Evolutionary conservation across 176 grass and related monocot species (phyloP).

Genomic region (Dactylis glomerata): DNA sequence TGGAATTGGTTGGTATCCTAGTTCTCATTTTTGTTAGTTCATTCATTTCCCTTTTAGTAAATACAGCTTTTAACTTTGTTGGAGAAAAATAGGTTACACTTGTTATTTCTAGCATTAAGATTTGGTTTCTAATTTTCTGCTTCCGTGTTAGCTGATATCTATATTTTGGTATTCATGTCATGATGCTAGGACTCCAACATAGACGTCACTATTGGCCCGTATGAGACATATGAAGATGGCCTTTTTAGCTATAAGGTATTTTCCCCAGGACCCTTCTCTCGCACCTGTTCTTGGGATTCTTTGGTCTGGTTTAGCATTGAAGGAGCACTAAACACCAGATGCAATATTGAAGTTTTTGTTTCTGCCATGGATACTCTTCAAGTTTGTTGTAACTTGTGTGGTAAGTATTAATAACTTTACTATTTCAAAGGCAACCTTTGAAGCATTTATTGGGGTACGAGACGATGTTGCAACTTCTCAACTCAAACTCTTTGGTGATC

Average conservation of each 20-base stretch:
- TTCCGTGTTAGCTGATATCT: constrained; percentile 17
- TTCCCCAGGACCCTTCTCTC: neutral
- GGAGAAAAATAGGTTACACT: neutral
- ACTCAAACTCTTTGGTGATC: constrained; percentile 85
- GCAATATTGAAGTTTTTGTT: neutral
- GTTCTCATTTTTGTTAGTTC: constrained; percentile 19
- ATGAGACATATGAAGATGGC: constrained; percentile 97
- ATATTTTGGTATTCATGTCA: constrained; percentile 13
- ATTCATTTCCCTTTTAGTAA: neutral
- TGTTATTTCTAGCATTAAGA: neutral
- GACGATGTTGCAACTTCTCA: constrained; percentile 80
- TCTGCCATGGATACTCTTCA: neutral
- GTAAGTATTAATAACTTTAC: constrained; percentile 21
- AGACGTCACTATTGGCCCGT: constrained; percentile 95
- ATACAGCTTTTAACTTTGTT: neutral
- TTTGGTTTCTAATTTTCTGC: neutral
- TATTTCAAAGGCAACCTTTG: constrained; percentile 74
- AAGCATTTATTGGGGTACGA: constrained; percentile 84
- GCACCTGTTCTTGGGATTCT: constrained; percentile 1
- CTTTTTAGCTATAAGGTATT: constrained; percentile 95
- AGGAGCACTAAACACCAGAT: neutral
- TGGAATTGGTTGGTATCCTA: constrained; percentile 76
- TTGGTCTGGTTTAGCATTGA: neutral
- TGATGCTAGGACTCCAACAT: constrained; percentile 81
- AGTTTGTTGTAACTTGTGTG: constrained; percentile 2